These are phyloP conservation scores for Termitomyces sp. DNA, from an alignment of 768 basidiomycete species.

Conservation along the genomic window DNA sequence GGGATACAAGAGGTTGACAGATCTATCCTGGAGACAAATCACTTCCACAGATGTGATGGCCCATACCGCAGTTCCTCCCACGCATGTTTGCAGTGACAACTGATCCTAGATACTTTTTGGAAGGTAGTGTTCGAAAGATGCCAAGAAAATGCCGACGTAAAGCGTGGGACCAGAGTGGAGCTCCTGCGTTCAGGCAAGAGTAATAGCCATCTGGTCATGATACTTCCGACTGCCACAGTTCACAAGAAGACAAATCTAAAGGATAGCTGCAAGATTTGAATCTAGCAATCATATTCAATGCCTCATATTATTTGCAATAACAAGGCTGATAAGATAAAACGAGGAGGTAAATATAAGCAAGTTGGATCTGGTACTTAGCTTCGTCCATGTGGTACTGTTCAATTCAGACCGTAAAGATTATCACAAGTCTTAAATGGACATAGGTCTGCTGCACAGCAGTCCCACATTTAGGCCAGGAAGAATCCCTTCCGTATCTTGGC, in stretches of 20 bases:
- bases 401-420: neutral
- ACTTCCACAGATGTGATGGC: neutral
- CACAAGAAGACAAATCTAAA: neutral
- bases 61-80: neutral
- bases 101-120: neutral
- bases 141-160: neutral
- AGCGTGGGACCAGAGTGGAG: neutral
- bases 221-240: neutral
- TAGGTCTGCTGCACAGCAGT: neutral
- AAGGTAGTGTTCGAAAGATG: neutral
- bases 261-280: neutral
- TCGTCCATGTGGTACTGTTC: neutral
- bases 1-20: neutral
- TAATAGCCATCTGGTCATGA: too few relatives aligned
- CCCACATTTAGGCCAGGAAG: neutral
- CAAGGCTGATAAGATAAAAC: too few relatives aligned
- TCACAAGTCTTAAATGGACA: neutral
- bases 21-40: neutral
- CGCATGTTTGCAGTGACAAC: neutral
- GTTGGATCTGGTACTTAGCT: neutral
- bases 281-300: too few relatives aligned
- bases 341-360: neutral
- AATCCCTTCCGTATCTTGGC: neutral
- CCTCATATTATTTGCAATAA: too few relatives aligned
- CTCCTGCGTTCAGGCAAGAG: too few relatives aligned